A percentile compares a stretch with the other conserved stretches of the same genome.
phyloP scores from a whole-genome alignment of 352 stramenopile species.

The Phytophthora cactorum region DNA sequence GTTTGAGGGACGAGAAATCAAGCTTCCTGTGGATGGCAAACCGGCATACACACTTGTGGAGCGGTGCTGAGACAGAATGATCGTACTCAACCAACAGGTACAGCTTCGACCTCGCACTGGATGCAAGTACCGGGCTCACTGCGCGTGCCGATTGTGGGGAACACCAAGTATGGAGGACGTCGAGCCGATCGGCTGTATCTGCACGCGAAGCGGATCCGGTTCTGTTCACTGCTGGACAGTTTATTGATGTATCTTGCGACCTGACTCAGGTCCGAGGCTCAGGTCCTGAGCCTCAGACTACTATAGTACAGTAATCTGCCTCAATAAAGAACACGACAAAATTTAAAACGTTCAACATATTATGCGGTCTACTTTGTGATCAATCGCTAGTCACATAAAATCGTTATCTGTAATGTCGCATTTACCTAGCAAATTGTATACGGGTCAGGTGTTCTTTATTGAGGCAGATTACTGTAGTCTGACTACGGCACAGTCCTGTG shows the following conservation, averaged over 20 bases:
- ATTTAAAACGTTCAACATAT: no score
- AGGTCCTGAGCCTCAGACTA: no score
- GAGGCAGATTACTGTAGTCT: no score
- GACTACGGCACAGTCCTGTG: no score
- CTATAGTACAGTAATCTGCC: no score
- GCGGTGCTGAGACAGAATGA: slow-evolving; percentile 14
- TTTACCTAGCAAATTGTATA: no score
- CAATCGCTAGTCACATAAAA: no score
- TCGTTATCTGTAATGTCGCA: no score
- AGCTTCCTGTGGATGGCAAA: slow-evolving; percentile 52
- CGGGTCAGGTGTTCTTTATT: no score
- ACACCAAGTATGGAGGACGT: slow-evolving; percentile 46
- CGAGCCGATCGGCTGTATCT: slow-evolving; percentile 51
- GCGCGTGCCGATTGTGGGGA: slow-evolving; percentile 64
- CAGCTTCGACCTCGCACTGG: slow-evolving; percentile 61
- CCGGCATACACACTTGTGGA: slow-evolving; percentile 48
- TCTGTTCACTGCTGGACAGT: slow-evolving; percentile 32
- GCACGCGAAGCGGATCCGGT: slow-evolving; percentile 56
- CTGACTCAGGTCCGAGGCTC: neutral
- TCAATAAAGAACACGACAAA: no score
- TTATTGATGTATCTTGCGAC: slow-evolving; percentile 38
- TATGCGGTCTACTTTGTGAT: no score
- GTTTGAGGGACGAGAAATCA: slow-evolving; percentile 38
- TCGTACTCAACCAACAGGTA: slow-evolving; percentile 9
- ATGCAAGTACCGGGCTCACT: slow-evolving; percentile 79